These are phyloP conservation scores for Haematococcus sp. DNA, from an alignment of 139 green algal genomes.

Conservation along the genomic window DNA sequence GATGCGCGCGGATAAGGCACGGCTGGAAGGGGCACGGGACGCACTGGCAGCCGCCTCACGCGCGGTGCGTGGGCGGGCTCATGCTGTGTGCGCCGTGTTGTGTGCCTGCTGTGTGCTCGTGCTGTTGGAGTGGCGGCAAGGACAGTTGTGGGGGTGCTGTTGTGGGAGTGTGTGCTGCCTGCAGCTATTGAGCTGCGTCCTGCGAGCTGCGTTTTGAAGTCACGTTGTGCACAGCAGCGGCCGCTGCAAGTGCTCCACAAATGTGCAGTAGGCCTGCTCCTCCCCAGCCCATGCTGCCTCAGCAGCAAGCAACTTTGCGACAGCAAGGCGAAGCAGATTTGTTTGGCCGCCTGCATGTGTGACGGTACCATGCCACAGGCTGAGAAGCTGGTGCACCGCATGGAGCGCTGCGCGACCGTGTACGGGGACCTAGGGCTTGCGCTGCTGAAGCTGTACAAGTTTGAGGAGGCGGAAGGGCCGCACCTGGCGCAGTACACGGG, in stretches of 20 bases:
- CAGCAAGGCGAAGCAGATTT: too few species aligned
- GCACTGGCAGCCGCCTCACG: conserved; percentile 10
- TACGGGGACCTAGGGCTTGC: conserved; percentile 45
- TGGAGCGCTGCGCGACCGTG: conserved; percentile 37
- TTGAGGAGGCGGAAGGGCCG: conserved; percentile 38
- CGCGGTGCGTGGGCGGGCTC: background rate
- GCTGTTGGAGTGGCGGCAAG: too few species aligned
- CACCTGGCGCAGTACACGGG: conserved; percentile 37
- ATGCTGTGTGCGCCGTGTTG: too few species aligned
- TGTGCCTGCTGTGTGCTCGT: too few species aligned
- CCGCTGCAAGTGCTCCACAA: too few species aligned
- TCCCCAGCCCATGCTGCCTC: too few species aligned
- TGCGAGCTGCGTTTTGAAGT: too few species aligned
- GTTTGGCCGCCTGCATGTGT: conserved; percentile 1
- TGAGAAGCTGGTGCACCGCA: conserved; percentile 30
- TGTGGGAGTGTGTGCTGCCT: too few species aligned
- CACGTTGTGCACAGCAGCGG: too few species aligned
- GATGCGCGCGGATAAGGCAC: background rate
- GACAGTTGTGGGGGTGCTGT: too few species aligned
- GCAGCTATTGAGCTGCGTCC: background rate
- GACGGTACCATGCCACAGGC: conserved; percentile 24
- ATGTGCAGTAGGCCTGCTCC: too few species aligned
- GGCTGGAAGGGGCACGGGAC: background rate
- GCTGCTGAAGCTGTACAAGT: conserved; percentile 34
- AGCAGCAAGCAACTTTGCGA: too few species aligned